Evolutionary conservation across 805 yeast genomes (phyloP).

Genomic region (Suhomyces emberorum): DNA sequence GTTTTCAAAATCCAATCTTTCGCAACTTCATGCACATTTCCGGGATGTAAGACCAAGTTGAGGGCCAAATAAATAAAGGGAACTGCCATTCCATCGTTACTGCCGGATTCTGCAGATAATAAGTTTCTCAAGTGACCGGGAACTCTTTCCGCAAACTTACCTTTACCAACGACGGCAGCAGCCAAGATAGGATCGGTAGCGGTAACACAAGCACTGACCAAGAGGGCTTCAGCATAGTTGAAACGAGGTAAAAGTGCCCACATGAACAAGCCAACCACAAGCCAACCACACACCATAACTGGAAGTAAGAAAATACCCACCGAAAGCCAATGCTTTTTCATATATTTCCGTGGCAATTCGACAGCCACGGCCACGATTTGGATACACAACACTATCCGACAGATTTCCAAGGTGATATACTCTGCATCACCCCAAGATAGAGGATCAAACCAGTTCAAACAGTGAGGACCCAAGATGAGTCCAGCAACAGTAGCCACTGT

Average conservation of each 20-base stretch:
- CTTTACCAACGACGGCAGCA: conserved; percentile 93
- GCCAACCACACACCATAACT: conserved; percentile 90
- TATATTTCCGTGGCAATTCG: conserved; percentile 84
- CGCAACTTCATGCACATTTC: conserved; percentile 63
- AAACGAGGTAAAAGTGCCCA: conserved; percentile 76
- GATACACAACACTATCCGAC: conserved; percentile 76
- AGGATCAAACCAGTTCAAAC: conserved; percentile 81
- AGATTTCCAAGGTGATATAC: conserved; percentile 74
- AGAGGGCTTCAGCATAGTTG: conserved; percentile 65
- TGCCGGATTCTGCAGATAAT: conserved; percentile 81
- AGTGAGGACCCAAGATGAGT: conserved; percentile 83
- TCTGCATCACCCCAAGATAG: conserved; percentile 83
- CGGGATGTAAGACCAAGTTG: conserved; percentile 62
- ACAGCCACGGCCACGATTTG: conserved; percentile 95
- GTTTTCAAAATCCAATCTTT: conserved; percentile 79
- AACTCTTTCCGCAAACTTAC: conserved; percentile 84
- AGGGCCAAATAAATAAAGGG: conserved; percentile 78
- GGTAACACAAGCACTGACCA: conserved; percentile 83
- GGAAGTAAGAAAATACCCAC: conserved; percentile 74
- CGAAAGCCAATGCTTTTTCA: conserved; percentile 79
- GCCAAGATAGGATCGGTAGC: conserved; percentile 96
- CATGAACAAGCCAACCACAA: conserved; percentile 72
- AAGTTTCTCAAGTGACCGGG: conserved; percentile 90
- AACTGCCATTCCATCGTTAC: conserved; percentile 95
- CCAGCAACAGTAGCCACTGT: conserved; percentile 86